These are phyloP conservation scores for Penicillium sp. DNA, from an alignment of 2,329 filamentous ascomycete species.

Conservation along the genomic window DNA sequence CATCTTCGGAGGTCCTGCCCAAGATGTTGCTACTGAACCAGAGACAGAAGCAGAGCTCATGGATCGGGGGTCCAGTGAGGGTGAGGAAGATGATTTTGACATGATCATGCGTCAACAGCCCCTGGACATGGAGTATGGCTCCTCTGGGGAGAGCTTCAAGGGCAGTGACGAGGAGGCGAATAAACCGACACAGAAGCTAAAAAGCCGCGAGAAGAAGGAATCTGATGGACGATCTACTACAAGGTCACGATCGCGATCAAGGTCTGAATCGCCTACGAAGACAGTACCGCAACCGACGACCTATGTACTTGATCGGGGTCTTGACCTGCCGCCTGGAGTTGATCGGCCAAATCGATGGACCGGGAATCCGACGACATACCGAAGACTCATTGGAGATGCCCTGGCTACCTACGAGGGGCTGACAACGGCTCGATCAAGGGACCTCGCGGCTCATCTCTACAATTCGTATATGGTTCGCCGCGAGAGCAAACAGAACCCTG, in stretches of 20 bases:
- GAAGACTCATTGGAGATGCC: slow-evolving; percentile 85
- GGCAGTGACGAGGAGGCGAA: slow-evolving; percentile 13
- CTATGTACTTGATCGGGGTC: slow-evolving; percentile 20
- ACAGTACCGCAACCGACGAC: not conserved
- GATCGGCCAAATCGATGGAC: slow-evolving; percentile 55
- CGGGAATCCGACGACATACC: slow-evolving; percentile 67
- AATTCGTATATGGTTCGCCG: slow-evolving; percentile 67
- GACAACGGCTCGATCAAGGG: slow-evolving; percentile 57
- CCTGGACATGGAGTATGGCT: slow-evolving; percentile 16
- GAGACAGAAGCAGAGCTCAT: slow-evolving; percentile 7
- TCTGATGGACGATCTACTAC: not conserved
- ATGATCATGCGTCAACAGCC: slow-evolving; percentile 21
- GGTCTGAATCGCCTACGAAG: not conserved
- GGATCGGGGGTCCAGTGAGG: not conserved
- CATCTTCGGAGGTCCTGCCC: slow-evolving; percentile 29
- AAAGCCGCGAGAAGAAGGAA: not conserved
- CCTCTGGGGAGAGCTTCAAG: slow-evolving; percentile 25
- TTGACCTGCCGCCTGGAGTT: slow-evolving; percentile 16
- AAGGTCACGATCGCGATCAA: not conserved
- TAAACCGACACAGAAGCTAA: not conserved
- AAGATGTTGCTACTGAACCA: slow-evolving; percentile 18
- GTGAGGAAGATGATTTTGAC: slow-evolving; percentile 19
- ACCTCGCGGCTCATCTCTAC: slow-evolving; percentile 73
- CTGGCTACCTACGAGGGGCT: slow-evolving; percentile 62
- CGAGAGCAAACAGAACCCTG: slow-evolving; percentile 31